phyloP scores from a whole-genome alignment of 495 filamentous ascomycete species.

The Parachaetomium inaequale region DNA sequence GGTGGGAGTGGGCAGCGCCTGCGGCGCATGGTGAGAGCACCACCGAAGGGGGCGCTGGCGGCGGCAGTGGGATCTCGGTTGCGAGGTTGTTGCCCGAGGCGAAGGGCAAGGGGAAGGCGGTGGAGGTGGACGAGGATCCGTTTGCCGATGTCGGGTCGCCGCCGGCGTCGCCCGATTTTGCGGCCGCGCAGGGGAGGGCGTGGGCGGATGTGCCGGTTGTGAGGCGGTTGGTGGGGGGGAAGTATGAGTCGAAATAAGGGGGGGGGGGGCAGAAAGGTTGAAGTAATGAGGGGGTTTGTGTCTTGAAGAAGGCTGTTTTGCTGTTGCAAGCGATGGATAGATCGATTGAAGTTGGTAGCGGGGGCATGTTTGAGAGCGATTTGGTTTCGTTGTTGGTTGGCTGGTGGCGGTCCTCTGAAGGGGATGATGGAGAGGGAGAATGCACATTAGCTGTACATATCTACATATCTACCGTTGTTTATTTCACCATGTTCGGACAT shows the following conservation, averaged over 20 bases:
- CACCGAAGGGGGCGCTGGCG: conserved; percentile 39
- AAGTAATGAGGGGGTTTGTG: conserved; percentile 4
- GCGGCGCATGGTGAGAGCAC: not conserved
- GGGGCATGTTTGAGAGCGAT: not conserved
- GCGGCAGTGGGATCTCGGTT: conserved; percentile 62
- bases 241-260: conserved; percentile 58
- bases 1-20: conserved; percentile 66
- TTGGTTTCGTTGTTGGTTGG: not conserved
- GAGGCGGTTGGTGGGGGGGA: conserved; percentile 74
- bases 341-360: conserved; percentile 5
- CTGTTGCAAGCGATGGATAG: conserved; percentile 12
- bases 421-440: not conserved
- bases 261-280: not conserved
- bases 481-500: not conserved
- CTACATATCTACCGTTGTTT: not conserved
- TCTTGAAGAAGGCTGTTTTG: not conserved
- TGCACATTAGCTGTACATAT: conserved; percentile 7
- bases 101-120: conserved; percentile 41
- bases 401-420: not conserved
- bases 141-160: conserved; percentile 42
- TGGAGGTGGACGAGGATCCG: conserved; percentile 39
- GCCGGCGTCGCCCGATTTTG: conserved; percentile 32
- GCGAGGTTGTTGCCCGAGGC: conserved; percentile 36
- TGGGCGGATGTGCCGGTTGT: conserved; percentile 73
- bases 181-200: conserved; percentile 34